Evolutionary conservation across 116 monocot genomes (phyloP), one percentile per base, ranked within the genome.

Genomic region (Papilionanthe hybrid): DNA sequence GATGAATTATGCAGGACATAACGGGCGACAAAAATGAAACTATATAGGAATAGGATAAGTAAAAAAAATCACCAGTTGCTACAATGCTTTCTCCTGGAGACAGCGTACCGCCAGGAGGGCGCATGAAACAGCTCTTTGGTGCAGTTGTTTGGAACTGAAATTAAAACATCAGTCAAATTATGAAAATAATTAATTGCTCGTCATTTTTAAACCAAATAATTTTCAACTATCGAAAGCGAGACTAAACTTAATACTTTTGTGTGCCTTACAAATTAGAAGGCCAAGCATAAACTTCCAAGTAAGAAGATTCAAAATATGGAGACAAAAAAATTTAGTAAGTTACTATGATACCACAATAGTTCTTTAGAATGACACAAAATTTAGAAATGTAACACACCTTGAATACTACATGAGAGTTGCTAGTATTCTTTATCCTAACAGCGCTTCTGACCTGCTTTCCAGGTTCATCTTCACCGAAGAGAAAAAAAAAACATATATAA

Each of bases 391-490:
- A 57, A 78, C 80, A 69, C 3, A 96, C 96, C 90, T 96, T 96
- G 78, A 96, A 96, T 68, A 90, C 94, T 42, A 96, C 90, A 87
- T 93, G 88, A 83, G 92, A 93, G 79, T 96, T 96, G 90, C 92
- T 96, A 29, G 80, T 85, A 72, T 96, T 96, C 87, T 93, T 96
- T 80, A 93, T 94, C 89, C 83, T 87, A 57, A 93, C 79, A 0
- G 94, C 93, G 69, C 94, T 93, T 80, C 87, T 92, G 3, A 92
- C 96, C 83, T 96, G 96, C 81, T 92, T 93, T 25, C 96, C 96
- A 32, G 93, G 92, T 87, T 96, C 90, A 92, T 92, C 96, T 92
- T 53, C 53, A 53, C 53, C 17, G 80, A 79, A 71, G 71, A 41
- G 41, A 71, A 41, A 53, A 53, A 53, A 3, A 15, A 18, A 53